phyloP scores from a whole-genome alignment of 1,284 basidiomycete genomes.

The Cystobasidium sp. region DNA sequence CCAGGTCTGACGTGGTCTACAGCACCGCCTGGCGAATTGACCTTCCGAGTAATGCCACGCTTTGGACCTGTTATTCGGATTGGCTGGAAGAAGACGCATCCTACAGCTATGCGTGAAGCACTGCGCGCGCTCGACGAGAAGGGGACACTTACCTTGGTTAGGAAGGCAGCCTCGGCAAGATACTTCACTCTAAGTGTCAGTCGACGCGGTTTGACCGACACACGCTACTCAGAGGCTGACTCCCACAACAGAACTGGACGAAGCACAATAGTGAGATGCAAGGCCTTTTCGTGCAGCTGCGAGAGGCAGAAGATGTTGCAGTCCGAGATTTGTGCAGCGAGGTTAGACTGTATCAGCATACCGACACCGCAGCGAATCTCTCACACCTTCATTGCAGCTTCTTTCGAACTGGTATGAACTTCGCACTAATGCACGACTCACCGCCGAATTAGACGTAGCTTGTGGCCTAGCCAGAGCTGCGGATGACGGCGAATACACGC shows the following conservation, averaged over 20 bases:
- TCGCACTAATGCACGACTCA: conserved; percentile 73
- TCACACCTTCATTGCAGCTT: background rate
- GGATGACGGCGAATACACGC: conserved; percentile 73
- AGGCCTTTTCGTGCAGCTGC: conserved; percentile 42
- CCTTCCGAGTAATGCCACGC: conserved; percentile 31
- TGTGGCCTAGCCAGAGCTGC: conserved; percentile 83
- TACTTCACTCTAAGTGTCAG: conserved; percentile 33
- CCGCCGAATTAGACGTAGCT: conserved; percentile 88
- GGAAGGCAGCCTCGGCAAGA: conserved; percentile 9
- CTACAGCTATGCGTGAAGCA: conserved; percentile 31
- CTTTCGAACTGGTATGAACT: conserved; percentile 58
- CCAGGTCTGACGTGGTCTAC: background rate
- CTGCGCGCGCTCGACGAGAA: conserved; percentile 23
- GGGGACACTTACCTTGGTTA: conserved; percentile 23
- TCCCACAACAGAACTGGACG: conserved; percentile 33
- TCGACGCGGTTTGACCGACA: background rate
- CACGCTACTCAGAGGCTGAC: background rate
- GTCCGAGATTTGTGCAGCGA: conserved; percentile 39
- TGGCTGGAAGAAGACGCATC: conserved; percentile 24
- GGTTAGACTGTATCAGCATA: conserved; percentile 14
- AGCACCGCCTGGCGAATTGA: conserved; percentile 30
- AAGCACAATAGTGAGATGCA: conserved; percentile 44
- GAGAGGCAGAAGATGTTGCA: conserved; percentile 43
- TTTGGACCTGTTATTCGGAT: conserved; percentile 33
- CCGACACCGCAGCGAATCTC: conserved; percentile 2